Conservation (phyloP, 345 rosid species). For the Eucalyptus guilfoylei region DNA sequence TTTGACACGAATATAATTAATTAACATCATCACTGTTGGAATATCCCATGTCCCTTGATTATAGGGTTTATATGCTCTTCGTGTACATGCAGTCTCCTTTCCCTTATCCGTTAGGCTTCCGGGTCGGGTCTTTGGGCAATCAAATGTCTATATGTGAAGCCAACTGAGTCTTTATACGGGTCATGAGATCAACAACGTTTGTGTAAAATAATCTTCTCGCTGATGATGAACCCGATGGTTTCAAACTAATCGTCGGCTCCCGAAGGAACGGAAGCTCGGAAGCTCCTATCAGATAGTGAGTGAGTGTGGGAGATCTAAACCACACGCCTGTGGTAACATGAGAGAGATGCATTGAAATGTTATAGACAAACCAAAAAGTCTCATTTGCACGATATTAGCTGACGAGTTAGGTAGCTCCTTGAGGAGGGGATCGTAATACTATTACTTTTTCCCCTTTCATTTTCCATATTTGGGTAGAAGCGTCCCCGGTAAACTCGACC, state of each 20-base stretch:
- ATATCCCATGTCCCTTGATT: background rate
- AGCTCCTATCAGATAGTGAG: background rate
- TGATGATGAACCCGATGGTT: background rate
- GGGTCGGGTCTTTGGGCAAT: background rate
- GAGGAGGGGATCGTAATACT: background rate
- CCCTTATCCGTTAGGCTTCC: background rate
- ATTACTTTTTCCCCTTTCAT: background rate
- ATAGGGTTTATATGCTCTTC: background rate
- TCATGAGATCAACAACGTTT: background rate
- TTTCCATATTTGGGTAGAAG: background rate
- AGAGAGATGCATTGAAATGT: background rate
- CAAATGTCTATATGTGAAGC: background rate
- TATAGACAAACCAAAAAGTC: background rate
- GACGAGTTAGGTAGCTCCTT: background rate
- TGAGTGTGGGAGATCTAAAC: background rate
- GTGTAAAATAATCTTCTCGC: background rate
- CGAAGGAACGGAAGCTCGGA: background rate
- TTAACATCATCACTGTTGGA: background rate
- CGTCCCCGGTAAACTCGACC: background rate
- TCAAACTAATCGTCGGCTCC: background rate
- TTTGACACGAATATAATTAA: background rate
- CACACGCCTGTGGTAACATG: background rate
- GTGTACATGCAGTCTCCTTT: background rate
- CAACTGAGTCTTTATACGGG: background rate
- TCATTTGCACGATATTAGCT: background rate